Percentiles rank a stretch among this genome's conserved stretches.
Conservation (phyloP, 129 eudicot genomes). For the Scalesia atractyloides region DNA sequence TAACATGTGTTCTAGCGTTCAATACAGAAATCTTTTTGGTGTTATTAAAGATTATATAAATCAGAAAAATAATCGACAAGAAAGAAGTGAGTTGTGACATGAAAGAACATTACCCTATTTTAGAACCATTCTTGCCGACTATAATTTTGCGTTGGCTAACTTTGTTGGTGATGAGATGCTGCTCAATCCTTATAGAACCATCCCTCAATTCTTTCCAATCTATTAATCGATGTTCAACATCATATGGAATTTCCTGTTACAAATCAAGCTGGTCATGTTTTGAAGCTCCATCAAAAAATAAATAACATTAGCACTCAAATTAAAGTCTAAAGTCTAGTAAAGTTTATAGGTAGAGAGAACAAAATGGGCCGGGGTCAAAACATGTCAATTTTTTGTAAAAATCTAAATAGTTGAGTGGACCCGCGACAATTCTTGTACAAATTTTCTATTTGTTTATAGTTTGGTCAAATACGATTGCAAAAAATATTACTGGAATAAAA, state of each 20-base stretch:
- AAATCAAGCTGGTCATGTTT: background rate
- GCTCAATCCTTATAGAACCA: constrained; percentile 92
- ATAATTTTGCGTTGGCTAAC: constrained; percentile 78
- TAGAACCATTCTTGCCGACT: constrained; percentile 87
- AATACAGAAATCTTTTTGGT: background rate
- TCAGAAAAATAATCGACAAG: constrained; percentile 9
- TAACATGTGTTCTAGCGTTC: no score
- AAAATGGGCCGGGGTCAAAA: background rate
- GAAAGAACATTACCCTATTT: constrained; percentile 63
- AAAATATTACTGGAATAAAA: background rate
- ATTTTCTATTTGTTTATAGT: background rate
- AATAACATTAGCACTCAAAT: background rate
- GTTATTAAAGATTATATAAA: background rate
- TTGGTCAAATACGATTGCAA: constrained; percentile 1
- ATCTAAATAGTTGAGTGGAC: background rate
- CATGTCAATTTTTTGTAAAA: background rate
- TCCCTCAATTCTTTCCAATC: constrained; percentile 86
- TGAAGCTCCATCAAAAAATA: background rate
- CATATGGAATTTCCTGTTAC: constrained; percentile 86
- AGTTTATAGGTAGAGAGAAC: background rate
- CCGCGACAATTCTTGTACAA: background rate
- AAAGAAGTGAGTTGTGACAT: constrained; percentile 1
- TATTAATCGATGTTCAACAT: constrained; percentile 77
- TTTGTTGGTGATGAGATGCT: constrained; percentile 83
- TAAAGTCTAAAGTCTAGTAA: background rate